Percentiles rank a stretch among this genome's conserved stretches.
phyloP scores from a whole-genome alignment of 352 stramenopile species.

The Phytopythium sindhum region DNA sequence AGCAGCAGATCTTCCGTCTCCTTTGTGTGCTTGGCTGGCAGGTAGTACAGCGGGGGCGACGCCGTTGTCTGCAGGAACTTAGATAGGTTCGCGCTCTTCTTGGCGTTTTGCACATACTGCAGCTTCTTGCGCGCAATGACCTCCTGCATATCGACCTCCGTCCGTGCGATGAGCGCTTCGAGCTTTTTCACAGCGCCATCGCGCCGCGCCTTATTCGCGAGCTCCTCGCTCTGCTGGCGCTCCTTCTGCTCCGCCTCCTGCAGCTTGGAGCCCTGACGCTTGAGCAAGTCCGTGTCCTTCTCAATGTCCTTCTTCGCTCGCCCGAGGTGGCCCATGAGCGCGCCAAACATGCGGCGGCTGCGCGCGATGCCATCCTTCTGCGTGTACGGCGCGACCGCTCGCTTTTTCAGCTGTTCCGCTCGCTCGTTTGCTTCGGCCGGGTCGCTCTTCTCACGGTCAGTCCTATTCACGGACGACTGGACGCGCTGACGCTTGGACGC shows the following conservation, averaged over 20 bases:
- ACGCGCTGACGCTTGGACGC: constrained; percentile 41
- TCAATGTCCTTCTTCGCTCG: constrained; percentile 80
- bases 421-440: constrained; percentile 13
- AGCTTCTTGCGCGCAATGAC: constrained; percentile 50
- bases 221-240: constrained; percentile 55
- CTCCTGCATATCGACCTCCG: constrained; percentile 56
- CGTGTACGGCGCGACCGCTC: constrained; percentile 50
- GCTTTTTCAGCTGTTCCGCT: constrained; percentile 38
- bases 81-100: constrained; percentile 39
- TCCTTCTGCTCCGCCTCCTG: constrained; percentile 63
- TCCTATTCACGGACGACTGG: constrained; percentile 22
- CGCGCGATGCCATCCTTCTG: constrained; percentile 65
- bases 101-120: constrained; percentile 45
- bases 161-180: constrained; percentile 39
- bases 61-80: constrained; percentile 70
- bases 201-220: constrained; percentile 39
- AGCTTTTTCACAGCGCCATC: constrained; percentile 31
- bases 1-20: constrained; percentile 72
- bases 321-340: constrained; percentile 75
- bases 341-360: constrained; percentile 78
- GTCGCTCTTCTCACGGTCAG: constrained; percentile 4
- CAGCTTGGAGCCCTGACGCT: constrained; percentile 66
- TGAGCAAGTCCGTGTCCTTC: constrained; percentile 68
- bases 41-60: constrained; percentile 68
- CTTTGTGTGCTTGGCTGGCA: constrained; percentile 70